Percentiles rank a stretch among this genome's conserved stretches.
phyloP scores from a whole-genome alignment of 73 alveolate genomes.

The Durusdinium trenchii region DNA sequence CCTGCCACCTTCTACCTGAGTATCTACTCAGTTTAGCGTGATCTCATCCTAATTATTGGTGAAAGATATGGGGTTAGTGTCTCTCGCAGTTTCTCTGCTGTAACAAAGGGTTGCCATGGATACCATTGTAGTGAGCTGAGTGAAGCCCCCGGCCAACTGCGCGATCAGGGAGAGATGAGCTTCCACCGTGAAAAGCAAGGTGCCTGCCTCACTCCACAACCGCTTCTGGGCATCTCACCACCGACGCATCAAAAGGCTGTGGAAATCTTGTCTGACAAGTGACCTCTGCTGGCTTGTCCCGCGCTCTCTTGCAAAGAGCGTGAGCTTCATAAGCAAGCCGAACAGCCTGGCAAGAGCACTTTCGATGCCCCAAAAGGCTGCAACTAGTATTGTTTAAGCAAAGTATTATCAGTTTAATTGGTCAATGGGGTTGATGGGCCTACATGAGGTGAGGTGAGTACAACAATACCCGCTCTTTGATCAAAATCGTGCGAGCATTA shows the following conservation, averaged over 20 bases:
- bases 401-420: too few species aligned
- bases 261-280: not conserved
- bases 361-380: not conserved
- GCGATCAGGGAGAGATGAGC: conserved; percentile 87
- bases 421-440: too few species aligned
- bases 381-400: too few species aligned
- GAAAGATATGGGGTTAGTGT: too few species aligned
- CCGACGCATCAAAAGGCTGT: not conserved
- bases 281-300: conserved; percentile 93
- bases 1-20: conserved; percentile 63
- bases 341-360: conserved; percentile 13
- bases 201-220: conserved; percentile 26
- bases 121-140: too few species aligned
- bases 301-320: conserved; percentile 83
- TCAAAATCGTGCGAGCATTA: too few species aligned
- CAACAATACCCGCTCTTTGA: too few species aligned
- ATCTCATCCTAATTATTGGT: too few species aligned
- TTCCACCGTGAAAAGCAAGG: conserved; percentile 74
- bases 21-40: too few species aligned
- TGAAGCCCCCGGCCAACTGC: conserved; percentile 57
- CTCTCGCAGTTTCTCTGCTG: too few species aligned
- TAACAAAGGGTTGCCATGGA: too few species aligned
- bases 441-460: too few species aligned
- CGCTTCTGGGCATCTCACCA: not conserved
- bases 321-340: conserved; percentile 93